Evolutionary conservation across 257 asterid species (phyloP), one percentile per base, ranked within the genome.

Genomic region (Salvia miltiorrhiza): DNA sequence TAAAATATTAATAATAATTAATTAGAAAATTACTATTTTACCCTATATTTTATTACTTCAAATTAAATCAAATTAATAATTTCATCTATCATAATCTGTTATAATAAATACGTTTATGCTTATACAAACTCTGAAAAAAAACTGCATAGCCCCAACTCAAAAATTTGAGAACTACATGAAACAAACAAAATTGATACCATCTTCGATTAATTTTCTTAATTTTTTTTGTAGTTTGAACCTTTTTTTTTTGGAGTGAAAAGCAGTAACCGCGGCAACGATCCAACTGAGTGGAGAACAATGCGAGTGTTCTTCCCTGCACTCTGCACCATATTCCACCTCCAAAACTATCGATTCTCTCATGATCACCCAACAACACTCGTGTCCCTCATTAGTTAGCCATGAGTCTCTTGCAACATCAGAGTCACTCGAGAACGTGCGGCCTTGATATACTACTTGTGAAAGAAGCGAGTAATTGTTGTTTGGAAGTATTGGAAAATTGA

Each of bases 381-480:
- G 50, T 54, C 14, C 69, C 10, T 74, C 74, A 80, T 35, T 13
- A 70, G 72, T 57, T 9, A 80, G 74, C 50, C 77, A 69, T 2
- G 71, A n/a, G n/a, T n/a, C n/a, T n/a, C n/a, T n/a, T n/a, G n/a
- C 55, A 67, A 68, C 41, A 21, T 73, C 71, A 55, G 5, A 40
- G 8, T 9, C 16, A 9, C 17, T 59, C n/a, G 28, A 16, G 4
- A 10, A 8, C 3, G 28, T 2, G 28, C 3, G 4, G 5, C 48
- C 60, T 1, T 26, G n/a, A 19, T 35, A 23, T 33, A 47, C 7
- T n/a, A 45, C 81, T 60, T 56, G 44, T 2, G 74, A 40, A 65
- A 68, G 79, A 79, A 82, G 19, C 0, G 89, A 79, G 70, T 77
- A 86, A 4, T 23, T 74, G 61, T 88, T 88, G 54, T 78, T 32